phyloP scores from a whole-genome alignment of 2,329 filamentous ascomycete genomes.

The Apiospora marii region DNA sequence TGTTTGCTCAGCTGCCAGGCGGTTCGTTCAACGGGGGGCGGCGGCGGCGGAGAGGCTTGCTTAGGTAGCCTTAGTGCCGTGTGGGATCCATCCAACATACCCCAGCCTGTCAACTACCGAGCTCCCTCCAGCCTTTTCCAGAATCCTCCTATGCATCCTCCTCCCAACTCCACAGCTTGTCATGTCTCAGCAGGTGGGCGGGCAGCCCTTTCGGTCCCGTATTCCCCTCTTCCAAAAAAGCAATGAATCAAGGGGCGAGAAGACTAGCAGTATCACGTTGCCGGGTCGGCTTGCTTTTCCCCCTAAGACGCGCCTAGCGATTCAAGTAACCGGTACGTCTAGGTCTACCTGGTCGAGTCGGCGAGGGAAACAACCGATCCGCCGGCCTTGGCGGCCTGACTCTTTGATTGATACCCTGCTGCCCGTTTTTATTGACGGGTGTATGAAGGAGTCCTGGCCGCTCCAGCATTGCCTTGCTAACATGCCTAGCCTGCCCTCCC shows the following conservation, averaged over 20 bases:
- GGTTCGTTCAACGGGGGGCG: neutral
- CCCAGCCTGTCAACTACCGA: slow-evolving; percentile 2
- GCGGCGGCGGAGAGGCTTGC: neutral
- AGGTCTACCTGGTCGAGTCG: neutral
- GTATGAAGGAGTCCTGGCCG: neutral
- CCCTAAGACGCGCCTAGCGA: neutral
- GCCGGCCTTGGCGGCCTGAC: neutral
- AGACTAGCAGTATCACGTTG: neutral
- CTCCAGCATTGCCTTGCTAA: neutral
- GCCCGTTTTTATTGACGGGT: neutral
- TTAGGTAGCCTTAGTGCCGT: neutral
- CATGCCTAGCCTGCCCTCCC: neutral
- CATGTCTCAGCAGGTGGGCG: neutral
- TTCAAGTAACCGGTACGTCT: neutral
- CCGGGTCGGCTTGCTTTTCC: neutral
- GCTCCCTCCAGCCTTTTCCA: neutral
- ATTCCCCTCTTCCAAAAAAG: neutral
- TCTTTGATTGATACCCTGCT: neutral
- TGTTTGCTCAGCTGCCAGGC: no score
- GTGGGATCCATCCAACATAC: neutral
- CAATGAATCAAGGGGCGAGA: neutral
- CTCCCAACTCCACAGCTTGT: neutral
- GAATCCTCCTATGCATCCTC: neutral
- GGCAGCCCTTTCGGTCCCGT: neutral
- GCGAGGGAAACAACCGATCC: slow-evolving; percentile 5